These are phyloP conservation scores for Brassica carinata DNA, from an alignment of 345 rosid species.

Conservation along the genomic window DNA sequence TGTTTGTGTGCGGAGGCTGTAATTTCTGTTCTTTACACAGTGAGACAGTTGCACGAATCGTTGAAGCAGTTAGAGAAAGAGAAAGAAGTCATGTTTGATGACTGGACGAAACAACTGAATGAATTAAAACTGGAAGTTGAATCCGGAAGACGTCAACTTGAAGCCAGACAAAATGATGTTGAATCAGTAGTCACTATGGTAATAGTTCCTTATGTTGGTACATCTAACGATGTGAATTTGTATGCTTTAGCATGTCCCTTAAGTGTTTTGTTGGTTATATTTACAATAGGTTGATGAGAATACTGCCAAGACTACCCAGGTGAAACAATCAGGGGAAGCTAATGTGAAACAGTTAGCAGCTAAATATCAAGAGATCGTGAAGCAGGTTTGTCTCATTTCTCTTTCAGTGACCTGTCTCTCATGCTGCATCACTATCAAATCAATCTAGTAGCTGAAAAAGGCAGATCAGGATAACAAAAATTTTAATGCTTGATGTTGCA, in stretches of 20 bases:
- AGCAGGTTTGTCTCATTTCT: slow-evolving; percentile 54
- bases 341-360: slow-evolving; percentile 52
- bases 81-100: slow-evolving; percentile 54
- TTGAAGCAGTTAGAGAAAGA: slow-evolving; percentile 63
- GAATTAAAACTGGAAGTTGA: slow-evolving; percentile 58
- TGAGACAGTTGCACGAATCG: slow-evolving; percentile 57
- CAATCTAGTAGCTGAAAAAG: too few relatives aligned
- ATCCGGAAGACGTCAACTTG: slow-evolving; percentile 65
- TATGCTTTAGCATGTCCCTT: not conserved
- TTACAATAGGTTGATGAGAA: slow-evolving; percentile 67
- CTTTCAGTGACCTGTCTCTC: too few relatives aligned
- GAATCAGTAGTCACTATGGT: slow-evolving; percentile 77
- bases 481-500: too few relatives aligned
- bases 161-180: slow-evolving; percentile 69
- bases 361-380: slow-evolving; percentile 65
- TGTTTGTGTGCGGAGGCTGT: not conserved
- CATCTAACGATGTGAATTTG: not conserved
- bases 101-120: slow-evolving; percentile 53
- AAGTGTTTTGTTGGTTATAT: slow-evolving; percentile 4
- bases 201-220: not conserved
- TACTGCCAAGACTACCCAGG: slow-evolving; percentile 51
- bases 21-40: slow-evolving; percentile 44
- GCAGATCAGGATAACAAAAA: too few relatives aligned
- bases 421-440: not conserved
- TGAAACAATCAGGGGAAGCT: slow-evolving; percentile 62